A percentile compares a stretch with the other conserved stretches of the same genome.
Evolutionary conservation across 2,329 filamentous ascomycete species (phyloP).

Genomic region (Dothistroma pini): DNA sequence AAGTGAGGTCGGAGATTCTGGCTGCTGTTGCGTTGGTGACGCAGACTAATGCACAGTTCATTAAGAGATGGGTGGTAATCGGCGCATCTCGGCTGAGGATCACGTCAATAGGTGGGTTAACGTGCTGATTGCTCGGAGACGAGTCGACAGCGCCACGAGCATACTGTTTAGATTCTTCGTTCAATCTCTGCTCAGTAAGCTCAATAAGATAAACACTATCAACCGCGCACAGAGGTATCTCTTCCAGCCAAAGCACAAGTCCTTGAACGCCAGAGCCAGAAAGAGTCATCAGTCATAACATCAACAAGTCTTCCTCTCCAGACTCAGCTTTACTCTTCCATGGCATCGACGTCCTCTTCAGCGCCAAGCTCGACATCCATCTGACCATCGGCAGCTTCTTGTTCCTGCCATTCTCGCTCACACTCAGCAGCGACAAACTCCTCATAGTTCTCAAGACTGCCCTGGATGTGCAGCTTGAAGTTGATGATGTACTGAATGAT

Average conservation of each 20-base stretch:
- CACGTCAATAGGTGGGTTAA: no score
- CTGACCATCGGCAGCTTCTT: conserved; percentile 37
- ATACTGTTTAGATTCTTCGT: no score
- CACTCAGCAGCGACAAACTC: conserved; percentile 89
- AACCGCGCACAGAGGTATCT: conserved; percentile 9
- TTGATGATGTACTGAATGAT: conserved; percentile 97
- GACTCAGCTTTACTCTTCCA: conserved; percentile 14
- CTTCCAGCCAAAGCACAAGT: not conserved
- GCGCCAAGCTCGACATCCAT: conserved; percentile 10
- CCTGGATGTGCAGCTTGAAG: conserved; percentile 97
- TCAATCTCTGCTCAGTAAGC: not conserved
- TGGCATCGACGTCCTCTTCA: conserved; percentile 12
- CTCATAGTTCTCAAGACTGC: conserved; percentile 89
- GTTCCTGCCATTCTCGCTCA: conserved; percentile 58
- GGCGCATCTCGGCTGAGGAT: no score
- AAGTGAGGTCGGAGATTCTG: no score
- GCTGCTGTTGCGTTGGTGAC: no score
- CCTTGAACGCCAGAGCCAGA: not conserved
- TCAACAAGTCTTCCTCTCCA: conserved; percentile 2
- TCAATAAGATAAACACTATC: not conserved
- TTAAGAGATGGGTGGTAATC: no score
- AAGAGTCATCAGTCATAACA: conserved; percentile 1
- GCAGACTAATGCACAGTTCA: no score
- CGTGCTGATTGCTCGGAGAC: no score
- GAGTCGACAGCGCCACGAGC: no score